Base-by-base conservation (phyloP, 306 rosid species). In the Inga oerstediana region DNA sequence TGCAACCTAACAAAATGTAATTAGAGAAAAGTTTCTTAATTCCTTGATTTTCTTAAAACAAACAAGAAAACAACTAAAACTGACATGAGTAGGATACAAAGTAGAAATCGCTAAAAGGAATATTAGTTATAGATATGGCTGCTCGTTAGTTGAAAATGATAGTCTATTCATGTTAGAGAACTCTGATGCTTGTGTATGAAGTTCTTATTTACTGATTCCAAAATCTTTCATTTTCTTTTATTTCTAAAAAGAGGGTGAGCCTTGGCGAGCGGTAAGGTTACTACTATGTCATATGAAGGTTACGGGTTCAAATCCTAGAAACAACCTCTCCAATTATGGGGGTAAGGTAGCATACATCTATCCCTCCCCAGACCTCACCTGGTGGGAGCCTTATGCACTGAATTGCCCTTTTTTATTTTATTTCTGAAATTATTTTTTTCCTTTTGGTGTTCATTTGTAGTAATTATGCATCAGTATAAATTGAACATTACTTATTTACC, bases 221-320 rank as follows among this genome's bases (percentile, higher is more conserved):
- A 20, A 24, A 22, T 8, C 4, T 41, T 12, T 41, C 35, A 45
- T 44, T 44, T 1, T 44, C 5, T 39, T 39, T 5, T 39, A 39
- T 39, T 39, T 39, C 8, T 39, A 6, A 6, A 39, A 39, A 39
- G 41, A 39, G 41, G 41, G 41, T 39, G 8, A 39, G 41, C 41
- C 41, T 39, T 39, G 41, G 8, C 41, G 8, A 39, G 1, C 1
- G 1, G 1, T 39, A 39, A 39, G 41, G 7, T 39, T 39, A 1
- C 8, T 39, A 0, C 0, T 8, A 5, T 39, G 8, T 6, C 8
- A 39, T 1, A 0, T 39, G 1, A 0, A 39, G 8, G 8, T 39
- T 39, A 39, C 1, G 41, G 8, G 8, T 39, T 39, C 41, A 6
- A 39, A 39, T 39, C 8, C 1, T 39, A 0, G 1, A 39, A 39